Percentiles rank a stretch among this genome's conserved stretches.
Conservation (phyloP, 495 filamentous ascomycete genomes). For the Cercophora sp. region DNA sequence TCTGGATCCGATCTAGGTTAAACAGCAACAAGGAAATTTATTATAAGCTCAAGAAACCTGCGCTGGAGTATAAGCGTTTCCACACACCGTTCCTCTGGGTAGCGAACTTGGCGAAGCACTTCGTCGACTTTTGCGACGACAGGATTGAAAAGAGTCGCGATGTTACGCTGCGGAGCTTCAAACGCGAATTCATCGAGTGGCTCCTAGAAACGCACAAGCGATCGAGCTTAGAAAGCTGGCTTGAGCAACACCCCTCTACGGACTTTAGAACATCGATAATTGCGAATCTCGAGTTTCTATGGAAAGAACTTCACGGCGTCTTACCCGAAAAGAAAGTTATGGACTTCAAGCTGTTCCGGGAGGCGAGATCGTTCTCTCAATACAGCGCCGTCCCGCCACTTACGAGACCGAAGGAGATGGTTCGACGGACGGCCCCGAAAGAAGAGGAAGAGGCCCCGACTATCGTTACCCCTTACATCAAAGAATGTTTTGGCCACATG, state of each 20-base stretch:
- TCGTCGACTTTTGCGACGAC: slow-evolving; percentile 56
- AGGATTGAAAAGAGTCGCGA: slow-evolving; percentile 22
- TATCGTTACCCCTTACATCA: slow-evolving; percentile 63
- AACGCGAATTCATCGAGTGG: slow-evolving; percentile 52
- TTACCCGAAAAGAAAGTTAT: slow-evolving; percentile 18
- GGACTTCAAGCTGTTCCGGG: slow-evolving; percentile 44
- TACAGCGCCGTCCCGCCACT: slow-evolving; percentile 19
- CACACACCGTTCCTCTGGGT: slow-evolving; percentile 62
- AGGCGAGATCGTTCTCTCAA: slow-evolving; percentile 19
- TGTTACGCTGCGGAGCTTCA: slow-evolving; percentile 52
- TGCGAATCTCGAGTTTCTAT: slow-evolving; percentile 58
- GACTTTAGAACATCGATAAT: slow-evolving; percentile 58
- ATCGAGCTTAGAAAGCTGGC: slow-evolving; percentile 43
- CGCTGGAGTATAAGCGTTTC: slow-evolving; percentile 55
- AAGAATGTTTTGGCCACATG: slow-evolving; percentile 59
- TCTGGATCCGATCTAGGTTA: slow-evolving; percentile 57
- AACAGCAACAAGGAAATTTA: slow-evolving; percentile 46
- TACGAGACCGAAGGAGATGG: too few relatives aligned
- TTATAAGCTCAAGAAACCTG: slow-evolving; percentile 55
- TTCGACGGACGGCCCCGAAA: too few relatives aligned
- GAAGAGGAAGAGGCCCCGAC: slow-evolving; percentile 35
- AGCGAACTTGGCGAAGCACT: slow-evolving; percentile 61
- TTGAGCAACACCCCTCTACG: slow-evolving; percentile 32
- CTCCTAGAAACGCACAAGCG: slow-evolving; percentile 35
- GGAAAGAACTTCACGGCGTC: slow-evolving; percentile 53